A percentile compares a stretch with the other conserved stretches of the same genome.
These are phyloP conservation scores for Nigrospora oryzae DNA, from an alignment of 2,329 filamentous ascomycete species.

Conservation along the genomic window DNA sequence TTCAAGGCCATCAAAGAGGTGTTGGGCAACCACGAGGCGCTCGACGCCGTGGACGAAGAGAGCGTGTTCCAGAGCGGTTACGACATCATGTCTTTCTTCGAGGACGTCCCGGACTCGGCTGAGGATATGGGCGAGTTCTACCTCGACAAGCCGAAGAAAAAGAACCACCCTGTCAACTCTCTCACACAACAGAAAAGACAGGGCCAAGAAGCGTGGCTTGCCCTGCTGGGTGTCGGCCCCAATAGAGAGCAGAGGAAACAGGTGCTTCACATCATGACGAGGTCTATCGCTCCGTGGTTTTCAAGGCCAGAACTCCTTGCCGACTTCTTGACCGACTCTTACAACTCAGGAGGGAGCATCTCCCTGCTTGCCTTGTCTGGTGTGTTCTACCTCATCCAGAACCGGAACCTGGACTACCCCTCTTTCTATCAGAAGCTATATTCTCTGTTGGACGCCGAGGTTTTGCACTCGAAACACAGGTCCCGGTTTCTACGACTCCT, in stretches of 20 bases:
- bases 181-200: slow-evolving; percentile 65
- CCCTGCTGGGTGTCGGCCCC: slow-evolving; percentile 60
- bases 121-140: slow-evolving; percentile 65
- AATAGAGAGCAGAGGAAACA: slow-evolving; percentile 69
- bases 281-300: slow-evolving; percentile 83
- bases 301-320: slow-evolving; percentile 79
- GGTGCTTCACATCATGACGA: slow-evolving; percentile 66
- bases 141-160: slow-evolving; percentile 54
- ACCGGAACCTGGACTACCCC: slow-evolving; percentile 93
- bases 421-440: slow-evolving; percentile 92
- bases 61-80: slow-evolving; percentile 48
- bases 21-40: slow-evolving; percentile 12
- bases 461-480: slow-evolving; percentile 90
- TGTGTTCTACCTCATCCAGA: slow-evolving; percentile 88
- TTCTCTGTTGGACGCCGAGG: slow-evolving; percentile 74
- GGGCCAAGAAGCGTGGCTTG: slow-evolving; percentile 81
- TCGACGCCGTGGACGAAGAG: slow-evolving; percentile 14
- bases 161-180: slow-evolving; percentile 57
- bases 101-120: slow-evolving; percentile 59
- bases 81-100: slow-evolving; percentile 56
- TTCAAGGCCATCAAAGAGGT: slow-evolving; percentile 59
- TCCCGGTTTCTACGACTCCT: slow-evolving; percentile 88
- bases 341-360: slow-evolving; percentile 76
- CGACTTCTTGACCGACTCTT: slow-evolving; percentile 95
- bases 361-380: slow-evolving; percentile 85